These are phyloP conservation scores for Nepenthes mirabilis DNA, from an alignment of 148 eudicot genomes.

Conservation along the genomic window DNA sequence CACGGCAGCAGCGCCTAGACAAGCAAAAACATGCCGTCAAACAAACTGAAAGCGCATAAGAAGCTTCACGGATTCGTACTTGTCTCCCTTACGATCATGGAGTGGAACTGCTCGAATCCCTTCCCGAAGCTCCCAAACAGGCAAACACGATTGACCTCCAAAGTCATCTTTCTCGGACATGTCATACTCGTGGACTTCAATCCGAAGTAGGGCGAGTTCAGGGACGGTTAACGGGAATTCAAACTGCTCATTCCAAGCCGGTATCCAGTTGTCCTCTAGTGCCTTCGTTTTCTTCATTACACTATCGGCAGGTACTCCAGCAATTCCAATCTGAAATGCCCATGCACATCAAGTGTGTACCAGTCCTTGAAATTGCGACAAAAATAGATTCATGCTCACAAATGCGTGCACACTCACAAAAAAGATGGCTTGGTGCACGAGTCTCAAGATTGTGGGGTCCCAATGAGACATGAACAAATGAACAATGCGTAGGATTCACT, in stretches of 20 bases:
- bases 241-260: constrained; percentile 43
- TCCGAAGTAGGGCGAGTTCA: constrained; percentile 43
- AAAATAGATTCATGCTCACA: not conserved
- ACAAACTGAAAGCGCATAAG: constrained; percentile 42
- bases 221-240: constrained; percentile 45
- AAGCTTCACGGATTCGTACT: constrained; percentile 42
- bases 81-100: constrained; percentile 28
- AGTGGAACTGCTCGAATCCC: constrained; percentile 52
- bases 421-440: no score
- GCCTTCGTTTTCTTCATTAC: constrained; percentile 42
- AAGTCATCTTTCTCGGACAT: constrained; percentile 55
- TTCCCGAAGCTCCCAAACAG: constrained; percentile 28
- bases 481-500: no score
- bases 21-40: constrained; percentile 6
- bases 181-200: constrained; percentile 54
- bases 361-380: no score
- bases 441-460: no score
- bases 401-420: no score
- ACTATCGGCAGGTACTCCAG: constrained; percentile 38
- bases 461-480: no score
- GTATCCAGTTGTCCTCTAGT: constrained; percentile 48
- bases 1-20: no score
- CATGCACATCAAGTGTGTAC: no score
- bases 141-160: constrained; percentile 51
- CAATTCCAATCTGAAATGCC: constrained; percentile 37